Evolutionary conservation across 768 basidiomycete species (phyloP).

Genomic region (Hygrocybe punicea): DNA sequence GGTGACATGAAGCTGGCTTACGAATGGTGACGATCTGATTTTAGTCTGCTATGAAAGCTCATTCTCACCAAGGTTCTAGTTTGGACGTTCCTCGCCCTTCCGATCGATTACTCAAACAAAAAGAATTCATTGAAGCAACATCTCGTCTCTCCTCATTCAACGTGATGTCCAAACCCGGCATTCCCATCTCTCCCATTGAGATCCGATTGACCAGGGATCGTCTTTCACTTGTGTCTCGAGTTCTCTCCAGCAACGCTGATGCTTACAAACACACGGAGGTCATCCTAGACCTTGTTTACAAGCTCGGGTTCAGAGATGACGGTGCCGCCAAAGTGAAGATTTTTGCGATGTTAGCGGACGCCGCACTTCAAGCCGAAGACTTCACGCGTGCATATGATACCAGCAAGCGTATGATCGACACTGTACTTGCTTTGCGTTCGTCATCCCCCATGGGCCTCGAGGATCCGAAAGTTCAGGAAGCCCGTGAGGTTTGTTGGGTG

Average conservation of each 20-base stretch:
- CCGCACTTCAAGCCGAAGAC: slow-evolving; percentile 81
- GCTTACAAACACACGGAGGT: slow-evolving; percentile 92
- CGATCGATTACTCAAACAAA: slow-evolving; percentile 61
- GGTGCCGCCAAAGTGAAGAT: slow-evolving; percentile 74
- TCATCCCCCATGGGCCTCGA: slow-evolving; percentile 26
- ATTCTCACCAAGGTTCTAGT: slow-evolving; percentile 38
- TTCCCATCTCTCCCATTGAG: slow-evolving; percentile 84
- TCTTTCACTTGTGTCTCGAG: slow-evolving; percentile 79
- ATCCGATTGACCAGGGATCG: slow-evolving; percentile 89
- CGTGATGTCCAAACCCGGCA: slow-evolving; percentile 67
- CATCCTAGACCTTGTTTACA: slow-evolving; percentile 83
- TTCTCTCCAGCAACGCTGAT: slow-evolving; percentile 79
- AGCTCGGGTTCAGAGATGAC: slow-evolving; percentile 78
- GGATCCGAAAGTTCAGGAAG: slow-evolving; percentile 51
- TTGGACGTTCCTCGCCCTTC: slow-evolving; percentile 70
- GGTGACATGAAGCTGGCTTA: slow-evolving; percentile 98
- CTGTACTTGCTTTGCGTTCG: slow-evolving; percentile 49
- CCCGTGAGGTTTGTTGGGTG: slow-evolving; percentile 84
- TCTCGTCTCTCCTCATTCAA: slow-evolving; percentile 93
- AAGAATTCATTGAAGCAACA: slow-evolving; percentile 96
- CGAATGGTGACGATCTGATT: slow-evolving; percentile 69
- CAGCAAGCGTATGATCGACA: slow-evolving; percentile 66
- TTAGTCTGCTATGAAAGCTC: neutral
- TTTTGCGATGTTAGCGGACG: slow-evolving; percentile 86
- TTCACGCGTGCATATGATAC: slow-evolving; percentile 70